Evolutionary conservation across 345 rosid genomes (phyloP), one percentile per base, ranked within the genome.

Genomic region (Aurinia saxatilis): DNA sequence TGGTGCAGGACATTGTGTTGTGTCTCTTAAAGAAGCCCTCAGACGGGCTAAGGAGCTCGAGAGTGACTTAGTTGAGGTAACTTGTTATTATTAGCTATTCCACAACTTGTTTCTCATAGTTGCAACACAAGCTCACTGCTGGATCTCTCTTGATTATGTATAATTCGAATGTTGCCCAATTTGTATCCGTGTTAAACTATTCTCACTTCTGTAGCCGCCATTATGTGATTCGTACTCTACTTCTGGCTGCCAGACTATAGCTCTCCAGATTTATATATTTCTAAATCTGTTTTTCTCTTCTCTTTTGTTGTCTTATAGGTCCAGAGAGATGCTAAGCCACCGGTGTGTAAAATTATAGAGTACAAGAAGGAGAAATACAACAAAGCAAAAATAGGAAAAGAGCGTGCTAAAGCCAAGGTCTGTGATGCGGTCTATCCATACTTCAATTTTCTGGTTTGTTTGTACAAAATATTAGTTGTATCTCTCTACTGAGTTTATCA

Each of bases 381-480:
- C 50, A 71, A 64, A 46, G 65, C 66, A 44, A 60, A 65, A 64
- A 60, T 35, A 35, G 75, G 69, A 50, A 71, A 65, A 39, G 75
- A 71, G 36, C 75, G 71, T 50, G 70, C 75, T 35, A 71, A 71
- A 56, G 75, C 75, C 66, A 71, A 71, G 70, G 75, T 71, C 40
- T 5, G 54, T 34, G 9, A 49, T 56, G 31, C 63, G 59, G 16
- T 50, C 38, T 63, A 15, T 58, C 15, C 47, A 31, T 48, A 23
- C 65, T 30, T 23, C 46, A n/a, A n/a, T n/a, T 37, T 13, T 9
- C 27, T 10, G n/a, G 18, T 17, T 42, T 69, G 30, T 53, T 21
- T 48, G 8, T 15, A 8, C 2, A 0, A 41, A 35, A 25, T 46
- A 31, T 9, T 40, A 18, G 34, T 16, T 42, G 23, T 18, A 17